These are phyloP conservation scores for Colletotrichum nymphaeae DNA, from an alignment of 2,329 filamentous ascomycete species.

Conservation along the genomic window DNA sequence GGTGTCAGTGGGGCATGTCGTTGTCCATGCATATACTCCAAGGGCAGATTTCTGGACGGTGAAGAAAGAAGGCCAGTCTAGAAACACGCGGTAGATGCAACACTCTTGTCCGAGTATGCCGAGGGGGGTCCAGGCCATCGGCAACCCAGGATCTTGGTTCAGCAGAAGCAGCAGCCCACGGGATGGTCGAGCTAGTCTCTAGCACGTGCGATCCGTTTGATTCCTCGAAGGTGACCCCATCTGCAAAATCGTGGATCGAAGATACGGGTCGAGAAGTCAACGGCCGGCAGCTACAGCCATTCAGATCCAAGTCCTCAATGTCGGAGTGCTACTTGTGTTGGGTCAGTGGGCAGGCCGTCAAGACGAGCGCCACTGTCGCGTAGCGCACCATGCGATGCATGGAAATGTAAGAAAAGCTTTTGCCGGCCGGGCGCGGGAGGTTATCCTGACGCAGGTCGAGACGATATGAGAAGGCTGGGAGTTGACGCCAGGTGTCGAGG, in stretches of 20 bases:
- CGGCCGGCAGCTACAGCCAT: not conserved
- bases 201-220: not conserved
- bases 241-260: not conserved
- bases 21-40: not conserved
- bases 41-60: not conserved
- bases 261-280: not conserved
- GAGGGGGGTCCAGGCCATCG: not conserved
- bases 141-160: not conserved
- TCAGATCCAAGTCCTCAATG: not conserved
- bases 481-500: not conserved
- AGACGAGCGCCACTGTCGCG: not conserved
- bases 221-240: not conserved
- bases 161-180: not conserved
- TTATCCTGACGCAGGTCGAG: not conserved
- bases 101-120: not conserved
- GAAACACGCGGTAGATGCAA: not conserved
- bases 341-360: not conserved
- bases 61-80: not conserved
- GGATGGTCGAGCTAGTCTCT: not conserved
- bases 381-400: not conserved
- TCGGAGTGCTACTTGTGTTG: not conserved
- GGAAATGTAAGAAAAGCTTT: not conserved
- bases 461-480: not conserved
- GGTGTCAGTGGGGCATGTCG: not conserved
- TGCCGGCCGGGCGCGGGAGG: not conserved